phyloP scores from a whole-genome alignment of 176 grass and related monocot genomes.

The Melocanna baccifera region DNA sequence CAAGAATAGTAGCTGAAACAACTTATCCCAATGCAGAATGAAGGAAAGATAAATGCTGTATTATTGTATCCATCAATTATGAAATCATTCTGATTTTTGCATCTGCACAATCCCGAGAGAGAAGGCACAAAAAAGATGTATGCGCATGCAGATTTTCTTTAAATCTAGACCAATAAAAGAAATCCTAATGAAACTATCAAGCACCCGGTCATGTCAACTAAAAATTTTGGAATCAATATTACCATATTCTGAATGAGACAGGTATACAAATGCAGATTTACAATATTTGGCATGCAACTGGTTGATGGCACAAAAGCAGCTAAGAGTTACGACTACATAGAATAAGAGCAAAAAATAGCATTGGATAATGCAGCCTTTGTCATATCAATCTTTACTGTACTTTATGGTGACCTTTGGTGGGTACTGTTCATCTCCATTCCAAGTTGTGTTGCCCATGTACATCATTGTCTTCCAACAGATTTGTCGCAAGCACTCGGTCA shows the following conservation, averaged over 20 bases:
- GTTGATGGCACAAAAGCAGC: constrained; percentile 4
- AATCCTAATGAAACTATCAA: constrained; percentile 1
- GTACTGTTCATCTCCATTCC: background rate
- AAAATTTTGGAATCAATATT: background rate
- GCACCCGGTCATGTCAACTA: background rate
- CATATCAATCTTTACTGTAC: background rate
- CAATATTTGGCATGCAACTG: background rate
- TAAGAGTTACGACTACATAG: background rate
- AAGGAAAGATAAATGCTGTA: constrained; percentile 1
- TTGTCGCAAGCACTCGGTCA: background rate
- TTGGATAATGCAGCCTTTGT: background rate
- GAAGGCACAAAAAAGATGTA: background rate
- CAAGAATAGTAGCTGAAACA: background rate
- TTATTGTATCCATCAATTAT: background rate
- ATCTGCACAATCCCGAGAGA: background rate
- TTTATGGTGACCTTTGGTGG: background rate
- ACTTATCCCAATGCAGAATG: background rate
- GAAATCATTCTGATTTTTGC: background rate
- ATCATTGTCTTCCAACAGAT: background rate
- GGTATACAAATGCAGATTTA: background rate
- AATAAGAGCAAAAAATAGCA: constrained; percentile 9
- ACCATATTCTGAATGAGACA: constrained; percentile 20
- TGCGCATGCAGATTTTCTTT: background rate
- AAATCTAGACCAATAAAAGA: background rate
- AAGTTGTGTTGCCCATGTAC: background rate